These are phyloP conservation scores for Podaxis sp. DNA, from an alignment of 768 basidiomycete genomes.

Conservation along the genomic window DNA sequence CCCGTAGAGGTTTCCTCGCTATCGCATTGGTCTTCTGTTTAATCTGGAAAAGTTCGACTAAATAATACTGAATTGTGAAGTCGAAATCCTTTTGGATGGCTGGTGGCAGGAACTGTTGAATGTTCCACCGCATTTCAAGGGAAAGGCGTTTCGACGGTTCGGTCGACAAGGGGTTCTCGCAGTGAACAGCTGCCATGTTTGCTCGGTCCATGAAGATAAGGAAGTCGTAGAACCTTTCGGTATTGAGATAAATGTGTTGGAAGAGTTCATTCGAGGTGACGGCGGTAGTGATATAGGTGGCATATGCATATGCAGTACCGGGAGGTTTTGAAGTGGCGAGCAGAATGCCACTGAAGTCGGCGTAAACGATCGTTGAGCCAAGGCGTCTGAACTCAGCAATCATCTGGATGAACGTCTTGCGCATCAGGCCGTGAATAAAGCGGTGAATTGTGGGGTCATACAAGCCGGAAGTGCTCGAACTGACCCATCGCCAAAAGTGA, in stretches of 20 bases:
- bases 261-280: constrained; percentile 95
- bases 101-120: constrained; percentile 82
- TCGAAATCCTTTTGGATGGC: constrained; percentile 79
- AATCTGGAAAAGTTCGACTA: constrained; percentile 79
- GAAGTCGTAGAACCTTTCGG: constrained; percentile 90
- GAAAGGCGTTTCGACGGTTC: constrained; percentile 68
- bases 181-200: constrained; percentile 89
- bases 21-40: constrained; percentile 60
- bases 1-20: constrained; percentile 67
- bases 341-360: constrained; percentile 87
- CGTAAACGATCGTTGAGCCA: constrained; percentile 90
- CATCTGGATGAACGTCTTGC: constrained; percentile 95
- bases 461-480: constrained; percentile 78
- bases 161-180: constrained; percentile 69
- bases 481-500: constrained; percentile 98
- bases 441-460: constrained; percentile 92
- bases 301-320: constrained; percentile 92
- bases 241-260: constrained; percentile 85
- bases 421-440: constrained; percentile 94
- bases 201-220: constrained; percentile 94
- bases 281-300: constrained; percentile 91
- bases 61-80: constrained; percentile 72
- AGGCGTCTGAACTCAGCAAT: constrained; percentile 95
- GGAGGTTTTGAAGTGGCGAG: constrained; percentile 95
- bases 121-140: constrained; percentile 91